Conservation (phyloP, 108 stramenopile genomes). For the Nitzschia sp. region DNA sequence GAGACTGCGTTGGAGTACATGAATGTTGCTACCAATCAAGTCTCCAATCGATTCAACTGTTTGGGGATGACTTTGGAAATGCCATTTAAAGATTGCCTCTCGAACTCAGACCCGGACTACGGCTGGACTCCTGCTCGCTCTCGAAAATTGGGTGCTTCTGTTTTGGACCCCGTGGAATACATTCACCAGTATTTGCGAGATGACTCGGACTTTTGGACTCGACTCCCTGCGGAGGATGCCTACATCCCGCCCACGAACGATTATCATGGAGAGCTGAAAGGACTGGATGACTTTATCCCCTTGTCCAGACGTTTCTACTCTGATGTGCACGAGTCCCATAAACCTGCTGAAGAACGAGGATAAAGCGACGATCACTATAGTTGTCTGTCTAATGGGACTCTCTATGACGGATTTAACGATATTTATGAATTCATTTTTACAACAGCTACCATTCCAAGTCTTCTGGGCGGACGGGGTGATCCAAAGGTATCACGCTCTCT, state of each 20-base stretch:
- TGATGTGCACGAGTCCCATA: constrained; percentile 40
- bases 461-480: constrained; percentile 83
- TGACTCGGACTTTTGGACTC: constrained; percentile 68
- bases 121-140: constrained; percentile 73
- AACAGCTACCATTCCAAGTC: constrained; percentile 94
- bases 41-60: constrained; percentile 77
- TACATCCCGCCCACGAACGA: constrained; percentile 50
- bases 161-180: constrained; percentile 64
- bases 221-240: constrained; percentile 53
- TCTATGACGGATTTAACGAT: neutral
- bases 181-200: constrained; percentile 72
- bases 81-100: constrained; percentile 86
- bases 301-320: constrained; percentile 43
- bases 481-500: constrained; percentile 84
- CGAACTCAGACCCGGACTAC: constrained; percentile 54
- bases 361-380: neutral
- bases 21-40: constrained; percentile 86
- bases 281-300: constrained; percentile 15
- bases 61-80: constrained; percentile 80
- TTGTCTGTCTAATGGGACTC: neutral
- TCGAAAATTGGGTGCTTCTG: constrained; percentile 56
- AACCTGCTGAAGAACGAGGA: constrained; percentile 5
- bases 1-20: constrained; percentile 51
- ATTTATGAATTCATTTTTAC: neutral
- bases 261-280: constrained; percentile 29